phyloP scores from a whole-genome alignment of 164 flowering plant genomes.

The Nelumbo lutea region DNA sequence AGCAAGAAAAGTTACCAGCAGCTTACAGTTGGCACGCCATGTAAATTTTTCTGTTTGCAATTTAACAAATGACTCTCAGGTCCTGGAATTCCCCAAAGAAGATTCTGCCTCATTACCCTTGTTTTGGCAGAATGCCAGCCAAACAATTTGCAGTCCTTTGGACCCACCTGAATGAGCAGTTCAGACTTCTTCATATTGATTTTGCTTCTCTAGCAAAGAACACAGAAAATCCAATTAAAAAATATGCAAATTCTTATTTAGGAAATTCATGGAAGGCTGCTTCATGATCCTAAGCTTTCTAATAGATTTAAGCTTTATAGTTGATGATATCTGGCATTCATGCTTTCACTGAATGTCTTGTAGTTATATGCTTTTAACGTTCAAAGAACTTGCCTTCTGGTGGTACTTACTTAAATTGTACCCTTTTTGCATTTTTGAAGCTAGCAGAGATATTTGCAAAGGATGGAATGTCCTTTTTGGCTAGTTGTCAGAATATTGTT shows the following conservation, averaged over 20 bases:
- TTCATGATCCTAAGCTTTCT: background rate
- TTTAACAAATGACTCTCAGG: too few relatives aligned
- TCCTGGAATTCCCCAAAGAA: too few relatives aligned
- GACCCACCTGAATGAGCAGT: too few relatives aligned
- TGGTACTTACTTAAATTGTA: slow-evolving; percentile 1
- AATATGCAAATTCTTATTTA: background rate
- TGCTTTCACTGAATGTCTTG: background rate
- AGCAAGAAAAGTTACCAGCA: too few relatives aligned
- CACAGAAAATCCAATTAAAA: background rate
- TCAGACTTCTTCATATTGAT: too few relatives aligned
- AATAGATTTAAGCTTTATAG: background rate
- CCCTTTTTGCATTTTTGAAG: slow-evolving; percentile 41
- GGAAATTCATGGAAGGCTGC: background rate
- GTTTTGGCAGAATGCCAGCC: too few relatives aligned
- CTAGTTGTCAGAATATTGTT: slow-evolving; percentile 85
- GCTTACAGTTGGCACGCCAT: too few relatives aligned
- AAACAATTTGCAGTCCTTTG: too few relatives aligned
- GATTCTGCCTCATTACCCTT: too few relatives aligned
- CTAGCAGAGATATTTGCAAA: slow-evolving; percentile 96
- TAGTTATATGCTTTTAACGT: background rate
- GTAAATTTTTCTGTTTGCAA: too few relatives aligned
- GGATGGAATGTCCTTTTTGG: slow-evolving; percentile 97
- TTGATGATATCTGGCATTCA: background rate
- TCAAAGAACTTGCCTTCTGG: background rate
- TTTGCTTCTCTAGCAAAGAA: background rate